phyloP scores from a whole-genome alignment of 108 stramenopile species.

The Epipyxis sp. region DNA sequence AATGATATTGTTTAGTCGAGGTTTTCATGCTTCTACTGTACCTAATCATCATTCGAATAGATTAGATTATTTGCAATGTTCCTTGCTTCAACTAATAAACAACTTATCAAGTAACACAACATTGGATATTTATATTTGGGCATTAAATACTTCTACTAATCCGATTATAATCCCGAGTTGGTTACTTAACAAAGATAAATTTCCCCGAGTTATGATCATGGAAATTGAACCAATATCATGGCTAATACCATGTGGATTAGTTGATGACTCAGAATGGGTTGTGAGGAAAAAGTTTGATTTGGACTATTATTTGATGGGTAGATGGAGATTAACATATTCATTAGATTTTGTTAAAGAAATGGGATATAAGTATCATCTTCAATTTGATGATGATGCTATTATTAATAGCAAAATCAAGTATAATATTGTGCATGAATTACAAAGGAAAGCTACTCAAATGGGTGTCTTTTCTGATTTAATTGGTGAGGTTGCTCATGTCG shows the following conservation, averaged over 20 bases:
- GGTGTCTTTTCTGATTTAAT: constrained; percentile 7
- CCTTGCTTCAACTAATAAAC: not conserved
- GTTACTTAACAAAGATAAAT: not conserved
- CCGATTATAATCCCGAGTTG: not conserved
- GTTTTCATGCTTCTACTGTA: not conserved
- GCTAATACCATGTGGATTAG: constrained; percentile 1
- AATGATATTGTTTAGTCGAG: constrained; percentile 5
- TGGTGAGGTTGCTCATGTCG: not conserved
- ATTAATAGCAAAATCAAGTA: not conserved
- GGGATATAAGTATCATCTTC: constrained; percentile 10
- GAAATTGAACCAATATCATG: not conserved
- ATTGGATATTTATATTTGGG: constrained; percentile 12
- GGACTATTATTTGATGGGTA: constrained; percentile 17
- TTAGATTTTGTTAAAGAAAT: constrained; percentile 5
- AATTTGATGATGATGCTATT: constrained; percentile 30
- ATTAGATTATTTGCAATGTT: not conserved
- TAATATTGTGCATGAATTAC: not conserved
- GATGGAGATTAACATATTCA: not conserved
- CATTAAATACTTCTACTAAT: not conserved
- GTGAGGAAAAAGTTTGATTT: constrained; percentile 2
- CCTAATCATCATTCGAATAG: not conserved
- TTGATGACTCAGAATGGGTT: constrained; percentile 11
- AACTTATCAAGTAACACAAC: not conserved
- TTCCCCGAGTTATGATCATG: constrained; percentile 8
- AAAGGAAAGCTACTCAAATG: not conserved